phyloP scores from a whole-genome alignment of 768 basidiomycete genomes.

The Suillus subalutaceus region DNA sequence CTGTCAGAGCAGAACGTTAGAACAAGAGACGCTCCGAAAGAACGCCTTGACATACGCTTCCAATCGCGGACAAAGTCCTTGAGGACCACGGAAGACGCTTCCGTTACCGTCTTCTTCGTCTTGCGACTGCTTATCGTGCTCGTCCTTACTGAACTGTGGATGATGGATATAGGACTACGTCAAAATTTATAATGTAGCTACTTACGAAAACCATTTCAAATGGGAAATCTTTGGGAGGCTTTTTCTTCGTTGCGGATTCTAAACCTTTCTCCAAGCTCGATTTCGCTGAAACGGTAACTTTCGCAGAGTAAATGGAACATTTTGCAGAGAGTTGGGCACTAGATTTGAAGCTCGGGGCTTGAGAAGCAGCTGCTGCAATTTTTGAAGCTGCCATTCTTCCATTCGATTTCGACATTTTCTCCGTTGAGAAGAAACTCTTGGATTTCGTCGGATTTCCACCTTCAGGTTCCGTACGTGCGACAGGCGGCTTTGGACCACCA shows the following conservation, averaged over 20 bases:
- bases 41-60: conserved; percentile 54
- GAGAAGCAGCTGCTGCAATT: not conserved
- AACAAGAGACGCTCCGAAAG: not conserved
- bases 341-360: not conserved
- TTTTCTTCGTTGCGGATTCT: conserved; percentile 88
- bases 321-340: not conserved
- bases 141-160: conserved; percentile 68
- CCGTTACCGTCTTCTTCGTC: conserved; percentile 58
- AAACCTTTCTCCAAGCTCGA: conserved; percentile 68
- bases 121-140: conserved; percentile 67
- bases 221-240: conserved; percentile 69
- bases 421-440: conserved; percentile 1
- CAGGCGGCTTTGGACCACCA: not conserved
- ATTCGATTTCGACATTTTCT: not conserved
- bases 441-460: conserved; percentile 8
- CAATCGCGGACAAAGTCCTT: conserved; percentile 79
- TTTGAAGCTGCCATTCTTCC: not conserved
- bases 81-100: conserved; percentile 61
- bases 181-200: conserved; percentile 7
- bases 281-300: conserved; percentile 56
- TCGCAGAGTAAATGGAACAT: conserved; percentile 20
- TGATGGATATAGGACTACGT: not conserved
- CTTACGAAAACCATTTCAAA: conserved; percentile 83
- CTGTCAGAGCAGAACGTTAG: conserved; percentile 45
- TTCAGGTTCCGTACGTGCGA: not conserved